Percentiles rank a stretch among this genome's conserved stretches.
These are phyloP conservation scores for Leptographium flavum DNA, from an alignment of 2,329 filamentous ascomycete genomes.

Conservation along the genomic window DNA sequence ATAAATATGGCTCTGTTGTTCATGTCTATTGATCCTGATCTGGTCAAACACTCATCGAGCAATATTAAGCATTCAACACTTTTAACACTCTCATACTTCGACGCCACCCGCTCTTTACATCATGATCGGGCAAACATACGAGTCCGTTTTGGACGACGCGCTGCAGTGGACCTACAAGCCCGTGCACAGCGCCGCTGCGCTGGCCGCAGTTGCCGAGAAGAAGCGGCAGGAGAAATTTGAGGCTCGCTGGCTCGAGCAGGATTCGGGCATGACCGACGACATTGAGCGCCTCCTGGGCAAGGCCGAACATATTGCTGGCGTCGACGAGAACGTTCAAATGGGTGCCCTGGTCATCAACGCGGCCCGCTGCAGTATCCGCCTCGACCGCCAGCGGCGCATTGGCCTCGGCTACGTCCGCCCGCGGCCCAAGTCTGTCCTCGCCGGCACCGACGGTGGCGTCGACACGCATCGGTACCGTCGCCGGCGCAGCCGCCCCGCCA, in stretches of 20 bases:
- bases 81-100: conserved; percentile 25
- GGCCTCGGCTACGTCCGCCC: conserved; percentile 8
- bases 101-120: conserved; percentile 27
- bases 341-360: not conserved
- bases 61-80: no score
- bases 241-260: conserved; percentile 5
- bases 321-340: not conserved
- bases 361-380: conserved; percentile 4
- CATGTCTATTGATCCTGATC: no score
- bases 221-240: not conserved
- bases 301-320: not conserved
- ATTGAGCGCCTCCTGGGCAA: conserved; percentile 2
- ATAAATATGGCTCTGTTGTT: no score
- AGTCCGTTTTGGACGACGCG: conserved; percentile 5
- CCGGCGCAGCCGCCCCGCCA: conserved; percentile 1
- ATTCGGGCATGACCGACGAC: not conserved
- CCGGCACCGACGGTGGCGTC: conserved; percentile 7
- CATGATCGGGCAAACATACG: not conserved
- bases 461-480: not conserved
- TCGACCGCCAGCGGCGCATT: conserved; percentile 11
- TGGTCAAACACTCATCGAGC: no score
- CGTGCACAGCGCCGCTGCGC: not conserved
- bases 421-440: conserved; percentile 3
- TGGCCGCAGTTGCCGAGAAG: not conserved
- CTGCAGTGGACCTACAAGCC: not conserved